These are phyloP conservation scores for Davidsoniella neocaledoniae DNA, from an alignment of 2,329 filamentous ascomycete species.

Conservation along the genomic window DNA sequence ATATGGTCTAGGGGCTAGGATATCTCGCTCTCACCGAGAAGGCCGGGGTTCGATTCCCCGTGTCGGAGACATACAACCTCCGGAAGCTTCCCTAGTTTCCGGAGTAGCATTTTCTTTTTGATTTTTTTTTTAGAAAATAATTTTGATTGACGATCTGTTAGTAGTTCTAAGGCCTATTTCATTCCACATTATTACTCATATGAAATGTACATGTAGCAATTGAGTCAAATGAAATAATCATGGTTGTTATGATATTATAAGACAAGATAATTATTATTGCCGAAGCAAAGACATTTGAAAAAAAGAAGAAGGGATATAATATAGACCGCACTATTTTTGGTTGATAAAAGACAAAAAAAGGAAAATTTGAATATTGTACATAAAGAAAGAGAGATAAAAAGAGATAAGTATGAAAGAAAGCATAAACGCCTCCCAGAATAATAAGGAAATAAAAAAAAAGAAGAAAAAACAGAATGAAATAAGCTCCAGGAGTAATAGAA, in stretches of 20 bases:
- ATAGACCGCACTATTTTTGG: no score
- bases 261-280: neutral
- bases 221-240: no score
- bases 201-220: no score
- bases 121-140: no score
- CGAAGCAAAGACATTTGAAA: no score
- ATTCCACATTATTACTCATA: no score
- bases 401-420: neutral
- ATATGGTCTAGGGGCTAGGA: constrained; percentile 14
- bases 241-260: neutral
- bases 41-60: constrained; percentile 16
- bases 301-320: neutral
- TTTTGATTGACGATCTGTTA: no score
- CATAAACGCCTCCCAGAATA: neutral
- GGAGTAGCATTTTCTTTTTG: no score
- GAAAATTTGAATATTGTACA: constrained; percentile 1
- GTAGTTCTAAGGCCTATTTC: no score
- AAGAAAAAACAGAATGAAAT: neutral
- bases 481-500: neutral
- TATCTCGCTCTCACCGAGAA: constrained; percentile 14
- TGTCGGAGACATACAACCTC: constrained; percentile 10
- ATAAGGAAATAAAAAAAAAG: neutral
- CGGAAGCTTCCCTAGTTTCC: no score
- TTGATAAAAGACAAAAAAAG: neutral
- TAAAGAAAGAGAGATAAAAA: constrained; percentile 5